Evolutionary conservation across 2,329 filamentous ascomycete genomes (phyloP).

Genomic region (Trichoderma koningii): DNA sequence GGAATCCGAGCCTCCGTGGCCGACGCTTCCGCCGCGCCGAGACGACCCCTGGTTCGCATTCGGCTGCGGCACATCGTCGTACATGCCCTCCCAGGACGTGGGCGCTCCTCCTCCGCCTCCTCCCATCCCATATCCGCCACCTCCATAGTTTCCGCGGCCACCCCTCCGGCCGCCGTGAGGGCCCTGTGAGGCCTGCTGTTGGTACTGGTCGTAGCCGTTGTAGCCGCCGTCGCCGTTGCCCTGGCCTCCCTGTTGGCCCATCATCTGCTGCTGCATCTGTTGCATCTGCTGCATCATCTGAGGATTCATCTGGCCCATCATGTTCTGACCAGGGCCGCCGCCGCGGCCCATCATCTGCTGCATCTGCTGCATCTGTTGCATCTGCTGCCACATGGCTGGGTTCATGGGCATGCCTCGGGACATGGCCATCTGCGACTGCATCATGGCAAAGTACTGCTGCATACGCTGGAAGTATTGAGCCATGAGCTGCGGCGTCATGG

Average conservation of each 20-base stretch:
- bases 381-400: constrained; percentile 73
- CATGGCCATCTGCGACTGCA: constrained; percentile 92
- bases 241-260: constrained; percentile 42
- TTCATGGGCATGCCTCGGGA: constrained; percentile 73
- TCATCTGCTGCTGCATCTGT: constrained; percentile 47
- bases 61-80: constrained; percentile 89
- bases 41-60: constrained; percentile 57
- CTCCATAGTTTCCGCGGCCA: constrained; percentile 35
- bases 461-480: constrained; percentile 98
- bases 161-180: constrained; percentile 30
- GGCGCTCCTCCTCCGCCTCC: constrained; percentile 61
- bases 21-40: constrained; percentile 45
- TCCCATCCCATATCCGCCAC: constrained; percentile 35
- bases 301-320: constrained; percentile 49
- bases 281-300: constrained; percentile 64
- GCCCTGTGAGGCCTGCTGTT: constrained; percentile 51
- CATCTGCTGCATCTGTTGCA: constrained; percentile 77
- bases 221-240: constrained; percentile 36
- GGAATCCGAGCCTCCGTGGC: constrained; percentile 45
- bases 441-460: constrained; percentile 95
- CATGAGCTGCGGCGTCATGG: constrained; percentile 96
- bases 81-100: constrained; percentile 98
- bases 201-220: constrained; percentile 42
- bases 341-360: constrained; percentile 55
- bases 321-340: constrained; percentile 40